These are phyloP conservation scores for Podaxis sp. DNA, from an alignment of 768 basidiomycete species.

Conservation along the genomic window DNA sequence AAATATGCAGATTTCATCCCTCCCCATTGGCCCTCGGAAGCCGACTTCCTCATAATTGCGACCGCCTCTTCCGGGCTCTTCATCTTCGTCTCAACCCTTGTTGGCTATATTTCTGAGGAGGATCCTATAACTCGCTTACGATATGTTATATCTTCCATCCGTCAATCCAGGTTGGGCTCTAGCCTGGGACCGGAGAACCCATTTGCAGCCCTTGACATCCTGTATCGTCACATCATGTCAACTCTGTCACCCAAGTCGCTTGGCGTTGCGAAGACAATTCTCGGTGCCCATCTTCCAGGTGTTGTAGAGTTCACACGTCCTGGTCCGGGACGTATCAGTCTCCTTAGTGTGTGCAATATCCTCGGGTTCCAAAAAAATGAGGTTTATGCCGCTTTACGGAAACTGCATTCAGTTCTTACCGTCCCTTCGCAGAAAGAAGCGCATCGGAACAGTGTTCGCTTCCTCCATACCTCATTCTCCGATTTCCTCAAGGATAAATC, in stretches of 20 bases:
- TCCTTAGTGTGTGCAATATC: not conserved
- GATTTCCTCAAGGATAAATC: not conserved
- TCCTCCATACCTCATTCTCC: not conserved
- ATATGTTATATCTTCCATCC: not conserved
- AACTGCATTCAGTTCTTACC: not conserved
- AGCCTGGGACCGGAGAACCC: not conserved
- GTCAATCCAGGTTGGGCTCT: not conserved
- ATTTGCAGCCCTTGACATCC: not conserved
- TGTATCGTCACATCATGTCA: not conserved
- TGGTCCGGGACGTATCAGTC: not conserved
- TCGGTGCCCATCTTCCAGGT: not conserved
- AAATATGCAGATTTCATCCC: not conserved
- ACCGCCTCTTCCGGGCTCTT: not conserved
- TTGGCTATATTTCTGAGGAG: not conserved
- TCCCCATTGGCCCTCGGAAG: not conserved
- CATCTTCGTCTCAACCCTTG: not conserved
- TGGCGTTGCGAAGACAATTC: not conserved
- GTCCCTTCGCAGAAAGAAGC: not conserved
- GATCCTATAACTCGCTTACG: not conserved
- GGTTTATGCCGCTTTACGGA: not conserved
- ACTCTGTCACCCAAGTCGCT: not conserved
- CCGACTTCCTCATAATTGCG: not conserved
- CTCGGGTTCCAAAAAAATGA: not conserved
- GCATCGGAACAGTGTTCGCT: not conserved
- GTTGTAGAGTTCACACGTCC: not conserved